Percentiles rank a stretch among this genome's conserved stretches.
phyloP scores from a whole-genome alignment of 305 asterid genomes.

The Stenogyne calaminthoides region DNA sequence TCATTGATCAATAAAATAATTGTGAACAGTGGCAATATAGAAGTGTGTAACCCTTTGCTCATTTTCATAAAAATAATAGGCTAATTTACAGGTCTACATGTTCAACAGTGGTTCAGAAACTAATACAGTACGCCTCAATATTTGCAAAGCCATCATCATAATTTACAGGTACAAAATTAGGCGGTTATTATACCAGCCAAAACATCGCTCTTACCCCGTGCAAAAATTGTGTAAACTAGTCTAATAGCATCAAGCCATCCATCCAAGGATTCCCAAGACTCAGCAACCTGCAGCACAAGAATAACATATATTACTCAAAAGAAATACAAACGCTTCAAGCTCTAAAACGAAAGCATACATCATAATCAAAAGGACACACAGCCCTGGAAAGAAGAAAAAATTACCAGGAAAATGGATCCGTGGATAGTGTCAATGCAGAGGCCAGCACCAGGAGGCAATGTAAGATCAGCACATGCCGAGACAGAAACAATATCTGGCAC shows the following conservation, averaged over 20 bases:
- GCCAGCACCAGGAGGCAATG: conserved; percentile 96
- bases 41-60: conserved; percentile 37
- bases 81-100: conserved; percentile 59
- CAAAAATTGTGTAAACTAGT: conserved; percentile 87
- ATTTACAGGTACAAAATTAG: conserved; percentile 46
- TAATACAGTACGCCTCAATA: conserved; percentile 29
- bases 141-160: conserved; percentile 25
- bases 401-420: conserved; percentile 88
- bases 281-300: conserved; percentile 68
- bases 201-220: conserved; percentile 92
- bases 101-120: conserved; percentile 36
- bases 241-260: conserved; percentile 99
- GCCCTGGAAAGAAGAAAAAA: background rate
- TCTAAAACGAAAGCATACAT: background rate
- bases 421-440: conserved; percentile 76
- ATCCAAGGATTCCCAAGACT: conserved; percentile 95
- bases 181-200: conserved; percentile 88
- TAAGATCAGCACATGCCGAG: conserved; percentile 89
- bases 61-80: conserved; percentile 37
- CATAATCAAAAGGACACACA: background rate
- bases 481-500: conserved; percentile 74
- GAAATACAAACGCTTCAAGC: background rate
- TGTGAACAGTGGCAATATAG: background rate
- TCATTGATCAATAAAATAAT: background rate
- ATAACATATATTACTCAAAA: background rate